A percentile compares a stretch with the other conserved stretches of the same genome.
These are phyloP conservation scores for Pseudoscleropodium purum DNA, from an alignment of 225 moss, liverwort and hornwort species.

Conservation along the genomic window DNA sequence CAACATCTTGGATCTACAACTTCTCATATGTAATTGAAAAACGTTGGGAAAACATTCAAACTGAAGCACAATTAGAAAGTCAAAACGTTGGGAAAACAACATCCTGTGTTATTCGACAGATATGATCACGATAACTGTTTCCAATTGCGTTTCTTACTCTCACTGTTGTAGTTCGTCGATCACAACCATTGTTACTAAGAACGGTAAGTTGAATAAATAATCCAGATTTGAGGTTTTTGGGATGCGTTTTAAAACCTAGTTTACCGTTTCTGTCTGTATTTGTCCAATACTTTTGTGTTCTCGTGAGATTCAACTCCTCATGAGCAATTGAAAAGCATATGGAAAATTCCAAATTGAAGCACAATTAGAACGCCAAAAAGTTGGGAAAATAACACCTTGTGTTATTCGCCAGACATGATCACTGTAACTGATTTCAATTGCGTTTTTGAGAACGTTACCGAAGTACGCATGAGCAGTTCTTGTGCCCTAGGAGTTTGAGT, in stretches of 20 bases:
- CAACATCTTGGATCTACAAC: not conserved
- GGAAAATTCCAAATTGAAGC: not conserved
- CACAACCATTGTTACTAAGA: not conserved
- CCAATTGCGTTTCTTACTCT: not conserved
- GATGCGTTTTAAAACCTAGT: not conserved
- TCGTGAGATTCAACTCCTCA: not conserved
- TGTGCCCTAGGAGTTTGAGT: not conserved
- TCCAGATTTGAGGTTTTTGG: not conserved
- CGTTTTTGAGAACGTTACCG: not conserved
- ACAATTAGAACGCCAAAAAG: not conserved
- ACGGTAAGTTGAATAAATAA: not conserved
- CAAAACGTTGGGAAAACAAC: not conserved
- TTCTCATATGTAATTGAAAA: not conserved
- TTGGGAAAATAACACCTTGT: not conserved
- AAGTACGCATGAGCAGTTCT: not conserved
- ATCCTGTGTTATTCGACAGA: not conserved
- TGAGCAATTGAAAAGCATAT: not conserved
- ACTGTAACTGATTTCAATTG: not conserved
- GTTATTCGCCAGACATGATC: not conserved
- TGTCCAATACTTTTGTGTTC: not conserved
- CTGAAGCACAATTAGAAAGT: not conserved
- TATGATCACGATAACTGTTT: not conserved
- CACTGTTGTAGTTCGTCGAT: not conserved
- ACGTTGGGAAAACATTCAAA: not conserved
- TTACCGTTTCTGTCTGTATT: not conserved